Evolutionary conservation across 768 basidiomycete species (phyloP), one percentile per base, ranked within the genome.

Genomic region (Hygrophorus pudorinus): DNA sequence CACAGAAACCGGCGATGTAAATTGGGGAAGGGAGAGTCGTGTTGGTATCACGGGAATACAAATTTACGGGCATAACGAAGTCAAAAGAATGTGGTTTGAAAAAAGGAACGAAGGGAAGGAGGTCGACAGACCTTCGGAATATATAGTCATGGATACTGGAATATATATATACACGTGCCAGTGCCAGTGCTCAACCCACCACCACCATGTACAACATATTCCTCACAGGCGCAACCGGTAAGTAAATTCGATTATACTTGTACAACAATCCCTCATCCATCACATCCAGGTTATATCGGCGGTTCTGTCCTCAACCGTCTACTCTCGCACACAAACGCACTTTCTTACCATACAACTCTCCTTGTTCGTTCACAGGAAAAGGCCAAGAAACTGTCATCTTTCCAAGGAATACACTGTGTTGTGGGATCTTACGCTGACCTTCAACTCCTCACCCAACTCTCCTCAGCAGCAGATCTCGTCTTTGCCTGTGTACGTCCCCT

Each of bases 241-340:
- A 20, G 43, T 13, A 10, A 8, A 9, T 29, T 40, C 17, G n/a
- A n/a, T n/a, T n/a, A n/a, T n/a, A n/a, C n/a, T n/a, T n/a, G n/a
- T n/a, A n/a, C n/a, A n/a, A n/a, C n/a, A n/a, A n/a, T n/a, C n/a
- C n/a, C n/a, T n/a, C n/a, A n/a, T n/a, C n/a, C n/a, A n/a, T n/a
- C n/a, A n/a, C n/a, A n/a, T 18, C 11, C 24, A 73, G 76, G 76
- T 5, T 80, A 78, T 55, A 73, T 78, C 36, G 75, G 76, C 0
- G 78, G 76, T 17, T 66, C 72, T 1, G 72, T 77, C 20, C 64
- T 79, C 3, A 47, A 62, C 2, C 66, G 63, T 29, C 60, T 79
- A 10, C 61, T 79, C 43, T 54, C 58, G 18, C 71, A 76, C 49
- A 63, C 68, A 9, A 61, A 60, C 18, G 52, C 63, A 1, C 58